Percentiles rank a stretch among this genome's conserved stretches.
Evolutionary conservation across 1,139 yeast species (phyloP).

Genomic region (Yamadazyma songkhlaensis): DNA sequence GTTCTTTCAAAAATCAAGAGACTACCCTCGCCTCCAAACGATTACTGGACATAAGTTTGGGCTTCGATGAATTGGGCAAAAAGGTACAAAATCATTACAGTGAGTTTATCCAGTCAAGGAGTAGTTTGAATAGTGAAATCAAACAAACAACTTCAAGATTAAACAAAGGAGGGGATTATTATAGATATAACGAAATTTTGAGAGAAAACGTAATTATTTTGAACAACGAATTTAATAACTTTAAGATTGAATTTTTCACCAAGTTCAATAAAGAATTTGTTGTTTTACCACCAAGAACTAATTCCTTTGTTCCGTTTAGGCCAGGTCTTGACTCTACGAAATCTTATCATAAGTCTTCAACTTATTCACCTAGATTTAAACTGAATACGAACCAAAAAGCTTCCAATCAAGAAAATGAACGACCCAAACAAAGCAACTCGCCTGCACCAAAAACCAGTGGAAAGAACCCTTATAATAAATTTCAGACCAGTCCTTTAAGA

Average conservation of each 20-base stretch:
- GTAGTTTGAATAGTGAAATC: conserved; percentile 1
- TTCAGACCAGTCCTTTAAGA: too few species aligned
- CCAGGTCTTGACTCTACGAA: too few species aligned
- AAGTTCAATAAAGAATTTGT: conserved; percentile 10
- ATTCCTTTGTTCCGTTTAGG: too few species aligned
- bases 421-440: too few species aligned
- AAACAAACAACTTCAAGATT: conserved; percentile 15
- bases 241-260: conserved; percentile 13
- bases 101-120: conserved; percentile 4
- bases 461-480: too few species aligned
- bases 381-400: too few species aligned
- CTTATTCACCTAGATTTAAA: too few species aligned
- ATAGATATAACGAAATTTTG: conserved; percentile 13
- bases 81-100: neutral
- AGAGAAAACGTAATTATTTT: conserved; percentile 8
- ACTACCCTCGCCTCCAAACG: neutral
- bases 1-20: conserved; percentile 5
- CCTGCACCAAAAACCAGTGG: too few species aligned
- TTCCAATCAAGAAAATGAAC: too few species aligned
- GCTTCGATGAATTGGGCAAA: neutral
- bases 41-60: neutral
- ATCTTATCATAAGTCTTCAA: too few species aligned
- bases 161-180: conserved; percentile 18
- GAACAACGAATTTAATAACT: conserved; percentile 13
- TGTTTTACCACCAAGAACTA: conserved; percentile 9